Conservation (phyloP, 139 green algal genomes). For the Zygnema circumcarinatum region DNA sequence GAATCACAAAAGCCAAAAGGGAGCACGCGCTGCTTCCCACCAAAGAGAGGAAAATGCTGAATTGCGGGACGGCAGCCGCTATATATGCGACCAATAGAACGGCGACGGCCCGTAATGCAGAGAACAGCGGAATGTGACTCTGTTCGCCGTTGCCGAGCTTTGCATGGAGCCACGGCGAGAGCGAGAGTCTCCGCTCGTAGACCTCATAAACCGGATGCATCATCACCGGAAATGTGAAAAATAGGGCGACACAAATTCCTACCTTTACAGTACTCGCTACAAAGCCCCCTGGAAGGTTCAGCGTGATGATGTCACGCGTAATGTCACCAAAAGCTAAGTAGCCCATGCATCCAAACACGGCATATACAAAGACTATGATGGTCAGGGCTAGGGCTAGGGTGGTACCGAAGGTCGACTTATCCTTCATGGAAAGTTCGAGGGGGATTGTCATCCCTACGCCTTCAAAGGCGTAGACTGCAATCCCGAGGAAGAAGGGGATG, state of each 20-base stretch:
- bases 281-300: slow-evolving; percentile 65
- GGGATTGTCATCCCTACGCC: slow-evolving; percentile 70
- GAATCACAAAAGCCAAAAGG: slow-evolving; percentile 47
- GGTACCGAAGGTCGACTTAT: slow-evolving; percentile 51
- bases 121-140: background rate
- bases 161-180: slow-evolving; percentile 11
- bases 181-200: background rate
- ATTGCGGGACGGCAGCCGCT: slow-evolving; percentile 21
- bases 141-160: background rate
- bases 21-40: slow-evolving; percentile 48
- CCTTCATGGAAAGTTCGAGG: slow-evolving; percentile 65
- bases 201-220: slow-evolving; percentile 65
- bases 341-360: slow-evolving; percentile 59
- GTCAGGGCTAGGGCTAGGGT: slow-evolving; percentile 53
- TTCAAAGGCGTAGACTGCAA: slow-evolving; percentile 73
- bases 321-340: slow-evolving; percentile 57
- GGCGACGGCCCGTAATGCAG: background rate
- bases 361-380: slow-evolving; percentile 61
- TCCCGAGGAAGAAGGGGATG: slow-evolving; percentile 68
- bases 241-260: slow-evolving; percentile 64
- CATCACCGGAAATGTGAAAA: slow-evolving; percentile 74
- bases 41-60: slow-evolving; percentile 39
- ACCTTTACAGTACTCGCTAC: slow-evolving; percentile 63
- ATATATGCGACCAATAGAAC: slow-evolving; percentile 6
- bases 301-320: slow-evolving; percentile 69